A percentile compares a stretch with the other conserved stretches of the same genome.
Conservation (phyloP, 768 basidiomycete species). For the Strobilomyces confusus region DNA sequence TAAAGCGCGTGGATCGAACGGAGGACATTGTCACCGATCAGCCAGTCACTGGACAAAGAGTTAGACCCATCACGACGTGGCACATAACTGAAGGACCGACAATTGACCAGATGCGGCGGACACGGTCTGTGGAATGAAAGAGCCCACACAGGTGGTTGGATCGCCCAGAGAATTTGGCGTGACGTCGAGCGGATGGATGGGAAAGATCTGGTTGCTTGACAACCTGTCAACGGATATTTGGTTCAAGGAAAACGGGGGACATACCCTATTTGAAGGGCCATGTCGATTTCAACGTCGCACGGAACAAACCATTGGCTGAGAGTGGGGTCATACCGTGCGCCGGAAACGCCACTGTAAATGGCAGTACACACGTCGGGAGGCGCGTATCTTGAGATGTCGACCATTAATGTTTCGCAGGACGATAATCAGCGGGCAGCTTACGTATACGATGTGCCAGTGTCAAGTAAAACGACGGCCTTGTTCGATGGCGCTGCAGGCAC, state of each 20-base stretch:
- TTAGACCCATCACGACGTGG: conserved; percentile 2
- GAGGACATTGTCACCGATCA: conserved; percentile 79
- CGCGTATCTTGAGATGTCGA: conserved; percentile 51
- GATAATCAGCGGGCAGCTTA: conserved; percentile 32
- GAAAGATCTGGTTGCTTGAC: conserved; percentile 64
- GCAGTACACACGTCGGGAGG: conserved; percentile 59
- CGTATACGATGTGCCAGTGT: conserved; percentile 82
- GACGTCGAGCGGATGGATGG: conserved; percentile 78
- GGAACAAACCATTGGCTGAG: conserved; percentile 70
- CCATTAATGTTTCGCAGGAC: conserved; percentile 1
- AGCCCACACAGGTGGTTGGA: conserved; percentile 58
- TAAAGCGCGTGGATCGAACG: conserved; percentile 81
- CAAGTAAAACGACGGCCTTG: conserved; percentile 71
- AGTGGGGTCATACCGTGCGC: conserved; percentile 51
- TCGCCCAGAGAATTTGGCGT: conserved; percentile 45
- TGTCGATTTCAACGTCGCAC: conserved; percentile 68
- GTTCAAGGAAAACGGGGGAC: conserved; percentile 21
- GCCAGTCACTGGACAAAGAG: conserved; percentile 58
- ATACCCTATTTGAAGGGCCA: conserved; percentile 76
- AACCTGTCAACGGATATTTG: conserved; percentile 11
- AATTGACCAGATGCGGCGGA: conserved; percentile 62
- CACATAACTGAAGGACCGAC: conserved; percentile 37
- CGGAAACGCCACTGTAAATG: conserved; percentile 65
- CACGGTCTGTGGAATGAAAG: conserved; percentile 64
- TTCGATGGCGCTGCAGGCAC: conserved; percentile 58